phyloP scores from a whole-genome alignment of 345 rosid genomes.

The Geranium brycei region DNA sequence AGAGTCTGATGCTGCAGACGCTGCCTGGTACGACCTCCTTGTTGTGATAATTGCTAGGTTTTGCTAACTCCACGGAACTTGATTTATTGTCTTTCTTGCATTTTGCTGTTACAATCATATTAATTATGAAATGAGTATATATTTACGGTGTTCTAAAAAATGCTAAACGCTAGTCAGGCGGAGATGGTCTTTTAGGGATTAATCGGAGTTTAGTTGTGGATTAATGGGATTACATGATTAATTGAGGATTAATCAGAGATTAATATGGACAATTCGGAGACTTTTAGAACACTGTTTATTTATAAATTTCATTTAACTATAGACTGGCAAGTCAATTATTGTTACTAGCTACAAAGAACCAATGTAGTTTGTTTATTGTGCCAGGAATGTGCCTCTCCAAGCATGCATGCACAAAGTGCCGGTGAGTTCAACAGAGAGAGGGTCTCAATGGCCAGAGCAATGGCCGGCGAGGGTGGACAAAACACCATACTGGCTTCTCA shows the following conservation, averaged over 20 bases:
- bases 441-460: constrained; percentile 32
- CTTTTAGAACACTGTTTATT: too few species aligned
- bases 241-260: too few species aligned
- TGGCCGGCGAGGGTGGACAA: constrained; percentile 32
- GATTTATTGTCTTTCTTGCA: not conserved
- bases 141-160: too few species aligned
- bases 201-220: too few species aligned
- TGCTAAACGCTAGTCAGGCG: too few species aligned
- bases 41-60: not conserved
- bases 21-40: constrained; percentile 54
- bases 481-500: constrained; percentile 29
- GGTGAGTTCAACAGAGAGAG: constrained; percentile 18
- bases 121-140: too few species aligned
- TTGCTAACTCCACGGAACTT: not conserved
- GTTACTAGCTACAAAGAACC: not conserved
- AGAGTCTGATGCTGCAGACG: constrained; percentile 79
- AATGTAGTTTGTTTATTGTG: not conserved
- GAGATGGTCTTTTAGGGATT: too few species aligned
- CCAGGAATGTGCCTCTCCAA: constrained; percentile 30
- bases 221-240: too few species aligned
- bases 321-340: not conserved
- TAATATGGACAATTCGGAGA: too few species aligned
- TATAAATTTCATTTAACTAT: too few species aligned
- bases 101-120: not conserved
- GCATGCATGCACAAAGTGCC: constrained; percentile 36